Evolutionary conservation across 176 grass and related monocot genomes (phyloP), one percentile per base, ranked within the genome.

Genomic region (Oryza brachyantha): DNA sequence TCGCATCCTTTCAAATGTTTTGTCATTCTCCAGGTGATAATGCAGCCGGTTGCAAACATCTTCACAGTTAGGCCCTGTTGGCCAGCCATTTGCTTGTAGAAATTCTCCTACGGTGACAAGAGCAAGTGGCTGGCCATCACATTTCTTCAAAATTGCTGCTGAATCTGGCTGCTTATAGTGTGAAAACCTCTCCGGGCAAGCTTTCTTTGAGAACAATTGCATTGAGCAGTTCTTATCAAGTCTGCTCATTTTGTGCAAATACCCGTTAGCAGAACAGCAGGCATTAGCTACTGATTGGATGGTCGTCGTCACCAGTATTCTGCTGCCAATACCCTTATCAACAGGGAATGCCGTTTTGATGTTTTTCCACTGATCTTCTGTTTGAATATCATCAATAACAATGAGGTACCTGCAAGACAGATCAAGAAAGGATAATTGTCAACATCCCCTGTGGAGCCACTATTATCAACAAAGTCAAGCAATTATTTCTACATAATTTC

Each of bases 151-250:
- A 74, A 59, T 55, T 16, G 8, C 34, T 39, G n/a, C 72, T 74
- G 72, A 25, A 39, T 74, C 52, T 4, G 72, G 72, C 22, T 60
- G 32, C 13, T 38, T 60, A 34, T 74, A 74, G 27, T 22, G 7
- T 60, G 52, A 74, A 60, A 59, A 74, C 26, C 38, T 58, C n/a
- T 58, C 52, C 2, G 72, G 72, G 37, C 72, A 75, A 40, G 72
- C 72, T 75, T 75, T 75, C 72, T 60, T 75, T 12, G 34, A 60
- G 22, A 75, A 75, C 72, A 75, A 75, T 11, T 75, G 32, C 38
- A 60, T 39, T 0, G 72, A 60, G 34, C 13, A 59, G 0, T 60
- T 52, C 26, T 39, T 39, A 75, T 59, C 54, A 75, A 75, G 72
- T 7, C 72, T 75, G 7, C 13, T 60, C 54, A 75, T 59, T 36